phyloP scores from a whole-genome alignment of 169 alveolate genomes.

The Plasmodium gonderi region DNA sequence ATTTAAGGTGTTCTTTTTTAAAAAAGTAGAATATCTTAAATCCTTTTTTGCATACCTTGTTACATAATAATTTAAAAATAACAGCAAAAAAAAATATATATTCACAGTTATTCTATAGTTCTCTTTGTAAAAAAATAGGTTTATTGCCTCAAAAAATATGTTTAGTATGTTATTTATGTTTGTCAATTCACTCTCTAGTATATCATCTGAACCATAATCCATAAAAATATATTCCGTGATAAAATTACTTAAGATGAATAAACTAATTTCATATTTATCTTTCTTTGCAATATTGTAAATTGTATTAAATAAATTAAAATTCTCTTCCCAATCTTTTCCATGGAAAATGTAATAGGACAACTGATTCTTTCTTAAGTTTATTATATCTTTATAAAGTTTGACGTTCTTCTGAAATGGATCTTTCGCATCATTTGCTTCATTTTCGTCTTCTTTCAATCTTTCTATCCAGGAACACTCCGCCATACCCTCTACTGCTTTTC shows the following conservation, averaged over 20 bases:
- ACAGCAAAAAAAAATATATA: slow-evolving; percentile 42
- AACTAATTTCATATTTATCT: slow-evolving; percentile 68
- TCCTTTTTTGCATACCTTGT: slow-evolving; percentile 62
- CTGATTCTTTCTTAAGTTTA: slow-evolving; percentile 51
- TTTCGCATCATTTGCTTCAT: not conserved
- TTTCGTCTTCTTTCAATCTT: not conserved
- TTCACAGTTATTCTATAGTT: slow-evolving; percentile 51
- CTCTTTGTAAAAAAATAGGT: slow-evolving; percentile 47
- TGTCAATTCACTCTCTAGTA: slow-evolving; percentile 51
- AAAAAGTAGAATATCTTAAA: slow-evolving; percentile 20
- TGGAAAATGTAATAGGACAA: slow-evolving; percentile 43
- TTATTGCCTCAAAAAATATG: slow-evolving; percentile 67
- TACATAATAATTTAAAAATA: slow-evolving; percentile 71
- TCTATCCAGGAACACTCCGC: not conserved
- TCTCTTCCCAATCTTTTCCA: not conserved
- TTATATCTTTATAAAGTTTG: slow-evolving; percentile 40
- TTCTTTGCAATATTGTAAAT: slow-evolving; percentile 50
- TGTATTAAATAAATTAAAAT: slow-evolving; percentile 21
- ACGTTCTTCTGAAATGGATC: slow-evolving; percentile 29
- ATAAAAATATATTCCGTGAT: slow-evolving; percentile 46
- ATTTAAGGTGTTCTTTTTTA: slow-evolving; percentile 38
- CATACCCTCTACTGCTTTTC: not conserved
- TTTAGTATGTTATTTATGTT: slow-evolving; percentile 65
- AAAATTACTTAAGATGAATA: slow-evolving; percentile 63
- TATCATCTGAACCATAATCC: slow-evolving; percentile 46